phyloP scores from a whole-genome alignment of 2,329 filamentous ascomycete species.

The Aureobasidium sp. region DNA sequence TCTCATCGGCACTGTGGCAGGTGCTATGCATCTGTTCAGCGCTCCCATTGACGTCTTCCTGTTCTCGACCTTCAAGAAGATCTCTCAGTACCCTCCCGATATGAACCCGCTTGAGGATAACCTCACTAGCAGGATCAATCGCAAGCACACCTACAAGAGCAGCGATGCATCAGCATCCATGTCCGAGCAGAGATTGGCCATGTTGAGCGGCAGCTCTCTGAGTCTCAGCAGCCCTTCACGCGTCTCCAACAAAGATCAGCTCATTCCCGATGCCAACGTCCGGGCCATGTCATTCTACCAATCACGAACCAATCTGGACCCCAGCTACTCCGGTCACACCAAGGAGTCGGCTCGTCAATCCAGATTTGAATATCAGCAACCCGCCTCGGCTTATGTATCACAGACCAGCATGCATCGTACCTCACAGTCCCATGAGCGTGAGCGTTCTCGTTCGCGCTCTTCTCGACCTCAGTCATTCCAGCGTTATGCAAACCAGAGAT shows the following conservation, averaged over 20 bases:
- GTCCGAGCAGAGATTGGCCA: slow-evolving; percentile 55
- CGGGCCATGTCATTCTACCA: slow-evolving; percentile 69
- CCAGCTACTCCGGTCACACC: slow-evolving; percentile 45
- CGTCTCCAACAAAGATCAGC: slow-evolving; percentile 35
- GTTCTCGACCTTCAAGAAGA: slow-evolving; percentile 71
- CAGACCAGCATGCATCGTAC: slow-evolving; percentile 23
- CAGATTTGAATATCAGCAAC: slow-evolving; percentile 41
- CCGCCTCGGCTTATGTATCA: neutral
- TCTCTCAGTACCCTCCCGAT: slow-evolving; percentile 75
- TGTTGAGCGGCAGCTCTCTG: slow-evolving; percentile 39
- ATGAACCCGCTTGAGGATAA: slow-evolving; percentile 91
- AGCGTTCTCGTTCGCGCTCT: slow-evolving; percentile 14
- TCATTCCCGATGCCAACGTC: slow-evolving; percentile 33
- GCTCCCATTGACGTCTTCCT: slow-evolving; percentile 68
- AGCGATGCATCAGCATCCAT: slow-evolving; percentile 44
- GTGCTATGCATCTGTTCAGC: slow-evolving; percentile 63
- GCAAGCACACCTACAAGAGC: slow-evolving; percentile 67
- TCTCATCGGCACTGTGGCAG: slow-evolving; percentile 57
- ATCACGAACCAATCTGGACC: slow-evolving; percentile 59
- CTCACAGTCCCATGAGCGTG: slow-evolving; percentile 1
- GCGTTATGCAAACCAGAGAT: slow-evolving; percentile 2
- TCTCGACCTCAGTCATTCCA: slow-evolving; percentile 16
- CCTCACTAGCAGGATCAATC: slow-evolving; percentile 59
- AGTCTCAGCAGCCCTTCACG: slow-evolving; percentile 31
- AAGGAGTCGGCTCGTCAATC: slow-evolving; percentile 40